These are phyloP conservation scores for Atkinsonella hypoxylon DNA, from an alignment of 2,329 filamentous ascomycete species.

Conservation along the genomic window DNA sequence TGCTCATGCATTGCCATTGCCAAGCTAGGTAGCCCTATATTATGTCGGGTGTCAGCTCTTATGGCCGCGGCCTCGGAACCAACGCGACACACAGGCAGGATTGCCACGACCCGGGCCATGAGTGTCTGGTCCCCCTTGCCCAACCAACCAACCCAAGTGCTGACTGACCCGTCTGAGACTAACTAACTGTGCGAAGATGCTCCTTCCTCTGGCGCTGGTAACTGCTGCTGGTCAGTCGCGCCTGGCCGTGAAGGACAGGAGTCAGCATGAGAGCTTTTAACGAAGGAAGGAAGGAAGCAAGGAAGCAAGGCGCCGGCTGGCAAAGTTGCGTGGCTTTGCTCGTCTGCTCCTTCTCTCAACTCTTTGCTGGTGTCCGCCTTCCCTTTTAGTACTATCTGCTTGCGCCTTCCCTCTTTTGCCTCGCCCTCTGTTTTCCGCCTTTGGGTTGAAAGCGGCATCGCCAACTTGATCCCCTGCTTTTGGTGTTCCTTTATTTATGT, in stretches of 20 bases:
- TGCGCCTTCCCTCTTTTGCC: background rate
- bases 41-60: constrained; percentile 1
- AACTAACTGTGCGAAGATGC: no score
- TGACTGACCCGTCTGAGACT: background rate
- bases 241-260: no score
- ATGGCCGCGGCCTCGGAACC: constrained; percentile 1
- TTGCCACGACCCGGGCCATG: background rate
- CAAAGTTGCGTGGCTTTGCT: no score
- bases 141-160: no score
- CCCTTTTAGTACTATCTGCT: background rate
- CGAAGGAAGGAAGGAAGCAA: no score
- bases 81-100: background rate
- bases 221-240: no score
- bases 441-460: background rate
- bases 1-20: constrained; percentile 6
- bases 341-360: no score
- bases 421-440: background rate
- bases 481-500: no score
- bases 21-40: constrained; percentile 8
- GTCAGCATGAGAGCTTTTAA: no score
- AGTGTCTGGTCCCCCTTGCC: background rate
- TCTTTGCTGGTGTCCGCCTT: background rate
- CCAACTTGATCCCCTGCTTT: no score
- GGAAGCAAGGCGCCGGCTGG: no score
- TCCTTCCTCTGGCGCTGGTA: no score